phyloP scores from a whole-genome alignment of 2,329 filamentous ascomycete species.

The Akanthomyces muscarius region DNA sequence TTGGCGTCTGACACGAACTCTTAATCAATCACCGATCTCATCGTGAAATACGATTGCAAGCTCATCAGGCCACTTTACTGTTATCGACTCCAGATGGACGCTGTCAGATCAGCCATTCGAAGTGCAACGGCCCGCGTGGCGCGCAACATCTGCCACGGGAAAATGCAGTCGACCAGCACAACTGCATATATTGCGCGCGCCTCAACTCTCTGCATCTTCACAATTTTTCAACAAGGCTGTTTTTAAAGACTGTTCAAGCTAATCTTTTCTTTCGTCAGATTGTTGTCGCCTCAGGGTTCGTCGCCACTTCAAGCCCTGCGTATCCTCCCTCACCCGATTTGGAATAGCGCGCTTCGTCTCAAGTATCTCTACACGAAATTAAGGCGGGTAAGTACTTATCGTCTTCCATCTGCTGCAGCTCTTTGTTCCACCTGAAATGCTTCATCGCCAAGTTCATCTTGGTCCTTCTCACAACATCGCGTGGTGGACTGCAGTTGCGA shows the following conservation, averaged over 20 bases:
- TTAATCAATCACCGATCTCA: background rate
- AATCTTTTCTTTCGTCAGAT: slow-evolving; percentile 12
- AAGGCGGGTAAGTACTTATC: slow-evolving; percentile 11
- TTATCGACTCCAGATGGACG: background rate
- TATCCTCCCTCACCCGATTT: background rate
- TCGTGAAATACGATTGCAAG: background rate
- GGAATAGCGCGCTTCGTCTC: slow-evolving; percentile 9
- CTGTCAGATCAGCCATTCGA: background rate
- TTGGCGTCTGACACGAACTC: background rate
- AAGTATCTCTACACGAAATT: slow-evolving; percentile 9
- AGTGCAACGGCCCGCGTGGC: background rate
- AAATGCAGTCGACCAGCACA: background rate
- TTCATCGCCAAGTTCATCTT: background rate
- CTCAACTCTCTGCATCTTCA: background rate
- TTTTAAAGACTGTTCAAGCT: background rate
- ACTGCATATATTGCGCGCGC: background rate
- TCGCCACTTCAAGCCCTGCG: background rate
- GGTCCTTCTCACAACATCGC: background rate
- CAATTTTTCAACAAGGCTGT: background rate
- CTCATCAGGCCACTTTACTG: background rate
- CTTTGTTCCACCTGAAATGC: slow-evolving; percentile 2
- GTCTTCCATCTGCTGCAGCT: background rate
- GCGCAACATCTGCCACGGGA: background rate
- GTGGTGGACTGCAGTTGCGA: background rate
- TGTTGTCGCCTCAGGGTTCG: background rate